Evolutionary conservation across 2,329 filamentous ascomycete genomes (phyloP).

Genomic region (Volutella citrinella): DNA sequence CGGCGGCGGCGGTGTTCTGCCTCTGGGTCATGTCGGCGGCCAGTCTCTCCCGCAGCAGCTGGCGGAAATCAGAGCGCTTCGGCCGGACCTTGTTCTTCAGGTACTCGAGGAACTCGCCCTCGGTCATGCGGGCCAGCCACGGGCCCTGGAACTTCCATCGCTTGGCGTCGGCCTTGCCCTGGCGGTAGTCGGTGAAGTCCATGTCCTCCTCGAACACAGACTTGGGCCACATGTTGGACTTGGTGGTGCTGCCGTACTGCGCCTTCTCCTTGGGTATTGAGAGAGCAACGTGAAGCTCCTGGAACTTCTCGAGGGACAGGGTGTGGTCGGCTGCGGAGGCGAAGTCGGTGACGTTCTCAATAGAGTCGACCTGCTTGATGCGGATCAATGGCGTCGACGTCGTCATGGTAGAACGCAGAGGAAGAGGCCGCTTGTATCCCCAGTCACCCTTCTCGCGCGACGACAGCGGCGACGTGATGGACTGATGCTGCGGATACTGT

Average conservation of each 20-base stretch:
- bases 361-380: conserved; percentile 75
- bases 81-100: conserved; percentile 51
- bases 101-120: conserved; percentile 58
- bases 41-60: conserved; percentile 48
- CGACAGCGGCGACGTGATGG: conserved; percentile 72
- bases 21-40: conserved; percentile 43
- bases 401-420: conserved; percentile 69
- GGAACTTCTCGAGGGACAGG: conserved; percentile 79
- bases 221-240: conserved; percentile 29
- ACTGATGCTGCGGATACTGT: conserved; percentile 76
- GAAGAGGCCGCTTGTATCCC: conserved; percentile 85
- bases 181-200: conserved; percentile 48
- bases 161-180: conserved; percentile 38
- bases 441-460: conserved; percentile 81
- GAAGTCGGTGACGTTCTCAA: conserved; percentile 88
- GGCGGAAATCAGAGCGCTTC: conserved; percentile 52
- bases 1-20: conserved; percentile 36
- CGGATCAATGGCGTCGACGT: conserved; percentile 73
- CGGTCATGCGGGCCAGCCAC: conserved; percentile 61
- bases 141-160: conserved; percentile 67
- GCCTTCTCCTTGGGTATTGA: conserved; percentile 44
- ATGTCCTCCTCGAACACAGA: conserved; percentile 60
- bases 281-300: conserved; percentile 74
- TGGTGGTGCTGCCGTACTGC: conserved; percentile 13
- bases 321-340: conserved; percentile 78